These are phyloP conservation scores for Triangularia setosa DNA, from an alignment of 2,329 filamentous ascomycete species.

Conservation along the genomic window DNA sequence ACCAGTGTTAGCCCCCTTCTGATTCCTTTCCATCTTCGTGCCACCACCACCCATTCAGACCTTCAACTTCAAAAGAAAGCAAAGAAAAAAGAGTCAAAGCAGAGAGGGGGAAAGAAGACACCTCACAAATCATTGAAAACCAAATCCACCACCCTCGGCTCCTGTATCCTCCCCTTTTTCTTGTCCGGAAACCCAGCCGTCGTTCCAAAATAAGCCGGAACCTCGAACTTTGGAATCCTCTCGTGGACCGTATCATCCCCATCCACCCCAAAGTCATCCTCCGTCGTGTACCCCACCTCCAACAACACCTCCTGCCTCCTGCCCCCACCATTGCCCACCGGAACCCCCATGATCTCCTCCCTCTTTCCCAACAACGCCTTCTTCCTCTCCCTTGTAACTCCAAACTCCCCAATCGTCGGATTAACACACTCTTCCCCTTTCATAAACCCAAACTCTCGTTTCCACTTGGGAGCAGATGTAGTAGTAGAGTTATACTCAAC, in stretches of 20 bases:
- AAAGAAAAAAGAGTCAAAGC: no score
- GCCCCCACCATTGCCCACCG: conserved; percentile 22
- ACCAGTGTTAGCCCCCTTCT: no score
- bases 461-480: not conserved
- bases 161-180: conserved; percentile 27
- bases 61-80: not conserved
- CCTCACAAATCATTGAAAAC: conserved; percentile 52
- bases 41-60: no score
- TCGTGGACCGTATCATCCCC: conserved; percentile 52
- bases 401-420: conserved; percentile 33
- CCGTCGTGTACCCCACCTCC: conserved; percentile 49
- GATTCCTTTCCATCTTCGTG: no score
- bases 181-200: conserved; percentile 43
- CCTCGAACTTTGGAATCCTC: conserved; percentile 41
- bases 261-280: conserved; percentile 53
- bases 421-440: conserved; percentile 46
- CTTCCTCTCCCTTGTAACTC: conserved; percentile 24
- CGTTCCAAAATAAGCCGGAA: conserved; percentile 49
- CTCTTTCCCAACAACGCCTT: conserved; percentile 34
- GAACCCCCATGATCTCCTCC: not conserved
- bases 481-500: conserved; percentile 30
- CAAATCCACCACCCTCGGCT: conserved; percentile 46
- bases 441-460: conserved; percentile 22
- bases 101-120: no score
- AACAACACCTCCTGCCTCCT: conserved; percentile 46